Base-by-base conservation (phyloP, 164 flowering plant genomes). In the Magnolia changhungtana region DNA sequence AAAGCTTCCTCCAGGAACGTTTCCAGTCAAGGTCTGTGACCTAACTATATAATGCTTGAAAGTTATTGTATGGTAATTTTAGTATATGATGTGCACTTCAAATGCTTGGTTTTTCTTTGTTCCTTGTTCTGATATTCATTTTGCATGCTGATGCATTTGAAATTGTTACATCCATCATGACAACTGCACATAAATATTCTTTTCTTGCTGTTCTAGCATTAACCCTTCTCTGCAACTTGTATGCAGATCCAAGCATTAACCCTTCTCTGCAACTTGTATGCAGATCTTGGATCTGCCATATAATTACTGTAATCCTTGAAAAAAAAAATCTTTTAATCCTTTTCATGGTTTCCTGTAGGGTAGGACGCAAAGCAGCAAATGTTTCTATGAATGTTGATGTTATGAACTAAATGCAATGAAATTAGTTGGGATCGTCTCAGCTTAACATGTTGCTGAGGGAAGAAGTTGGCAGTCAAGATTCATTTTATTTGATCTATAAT, bases 1-100 rank as follows among this genome's bases (percentile, higher is more conserved):
- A 51, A 96, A 96, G 82, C 97, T 96, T 76, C 98, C 97, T 0
- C 80, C 86, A 76, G 98, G 97, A 79, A 94, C 98, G 45, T 96
- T 96, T 79, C 99, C 99, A 10, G 96, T 95, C 72, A 94, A 91
- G 98, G 98, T 93, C 78, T 76, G 61, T 55, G 19, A 14, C 19
- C 59, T 50, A 18, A 24, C 71, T 10, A n/a, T 65, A 37, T 37
- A 37, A 37, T 0, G 7, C 45, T 37, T 37, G 45, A 37, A 37
- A 37, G 45, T 37, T 37, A 37, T 37, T 37, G 7, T 37, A 37
- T 37, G 45, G 45, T 37, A 5, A 37, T 37, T 37, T 37, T 37
- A 5, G 45, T 4, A 3, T 37, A 4, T 37, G 45, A 37, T 37
- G 20, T 27, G 4, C 11, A 23, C 67, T 65, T 65, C 18, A 65